Evolutionary conservation across 1,139 yeast species (phyloP).

Genomic region (Blastobotrys raffinosifermentans): DNA sequence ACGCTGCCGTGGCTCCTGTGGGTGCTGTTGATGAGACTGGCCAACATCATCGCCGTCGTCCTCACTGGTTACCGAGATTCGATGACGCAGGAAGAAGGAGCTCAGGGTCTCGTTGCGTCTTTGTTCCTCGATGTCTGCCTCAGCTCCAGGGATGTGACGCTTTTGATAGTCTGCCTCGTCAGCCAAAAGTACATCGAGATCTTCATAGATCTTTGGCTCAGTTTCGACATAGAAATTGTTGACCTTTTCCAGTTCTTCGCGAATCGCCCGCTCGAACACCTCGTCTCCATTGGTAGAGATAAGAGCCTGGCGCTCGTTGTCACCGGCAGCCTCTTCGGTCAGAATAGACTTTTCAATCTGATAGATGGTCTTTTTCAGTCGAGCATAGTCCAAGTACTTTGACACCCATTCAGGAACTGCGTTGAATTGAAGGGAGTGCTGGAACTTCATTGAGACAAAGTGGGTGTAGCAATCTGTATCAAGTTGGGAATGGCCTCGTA

Average conservation of each 20-base stretch:
- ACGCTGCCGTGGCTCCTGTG: neutral
- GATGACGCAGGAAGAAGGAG: neutral
- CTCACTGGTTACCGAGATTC: neutral
- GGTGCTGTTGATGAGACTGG: no score
- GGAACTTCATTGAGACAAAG: slow-evolving; percentile 82
- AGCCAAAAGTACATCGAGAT: slow-evolving; percentile 42
- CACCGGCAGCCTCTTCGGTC: slow-evolving; percentile 26
- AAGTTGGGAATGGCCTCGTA: no score
- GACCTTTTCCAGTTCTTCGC: slow-evolving; percentile 51
- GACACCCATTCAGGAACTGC: slow-evolving; percentile 81
- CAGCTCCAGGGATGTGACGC: slow-evolving; percentile 6
- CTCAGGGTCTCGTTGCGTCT: slow-evolving; percentile 3
- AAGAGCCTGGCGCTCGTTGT: slow-evolving; percentile 35
- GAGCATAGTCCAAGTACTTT: slow-evolving; percentile 58
- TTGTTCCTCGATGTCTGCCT: slow-evolving; percentile 1
- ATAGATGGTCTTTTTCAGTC: slow-evolving; percentile 57
- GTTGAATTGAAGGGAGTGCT: slow-evolving; percentile 67
- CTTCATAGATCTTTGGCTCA: slow-evolving; percentile 43
- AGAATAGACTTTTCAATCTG: slow-evolving; percentile 37
- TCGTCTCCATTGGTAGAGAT: slow-evolving; percentile 43
- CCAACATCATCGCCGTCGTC: neutral
- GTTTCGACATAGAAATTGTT: slow-evolving; percentile 48
- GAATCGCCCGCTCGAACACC: slow-evolving; percentile 47
- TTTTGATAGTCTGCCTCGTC: slow-evolving; percentile 29
- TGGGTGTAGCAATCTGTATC: no score